Conservation (phyloP, 1,284 basidiomycete species). For the Inonotus hispidus region DNA sequence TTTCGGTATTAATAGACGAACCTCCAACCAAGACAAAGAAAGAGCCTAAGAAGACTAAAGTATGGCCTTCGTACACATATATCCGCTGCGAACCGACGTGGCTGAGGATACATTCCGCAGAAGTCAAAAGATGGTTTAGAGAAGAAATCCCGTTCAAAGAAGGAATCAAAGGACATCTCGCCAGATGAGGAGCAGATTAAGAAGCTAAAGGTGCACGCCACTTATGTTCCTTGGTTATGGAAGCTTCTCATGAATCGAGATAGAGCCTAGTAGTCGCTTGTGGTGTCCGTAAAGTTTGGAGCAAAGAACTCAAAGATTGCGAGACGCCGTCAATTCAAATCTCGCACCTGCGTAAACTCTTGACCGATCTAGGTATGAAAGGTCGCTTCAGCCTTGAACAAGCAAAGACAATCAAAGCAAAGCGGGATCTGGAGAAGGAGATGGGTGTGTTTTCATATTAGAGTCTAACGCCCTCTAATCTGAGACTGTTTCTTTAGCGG, state of each 20-base stretch:
- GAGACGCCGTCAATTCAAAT: slow-evolving; percentile 62
- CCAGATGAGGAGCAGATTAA: slow-evolving; percentile 19
- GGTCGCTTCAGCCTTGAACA: slow-evolving; percentile 74
- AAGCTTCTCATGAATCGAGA: neutral
- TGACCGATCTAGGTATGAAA: slow-evolving; percentile 73
- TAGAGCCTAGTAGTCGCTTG: slow-evolving; percentile 72
- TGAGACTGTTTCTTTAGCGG: slow-evolving; percentile 38
- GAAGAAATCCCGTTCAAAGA: slow-evolving; percentile 12
- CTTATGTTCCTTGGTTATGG: neutral
- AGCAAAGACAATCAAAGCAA: slow-evolving; percentile 66
- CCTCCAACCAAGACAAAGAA: slow-evolving; percentile 39
- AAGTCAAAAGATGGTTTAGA: neutral
- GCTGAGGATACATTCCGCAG: neutral
- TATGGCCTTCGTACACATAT: neutral
- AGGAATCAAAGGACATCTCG: slow-evolving; percentile 11
- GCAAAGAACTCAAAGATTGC: slow-evolving; percentile 64
- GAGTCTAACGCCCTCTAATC: neutral
- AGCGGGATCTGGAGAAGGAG: slow-evolving; percentile 73
- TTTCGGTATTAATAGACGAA: slow-evolving; percentile 56
- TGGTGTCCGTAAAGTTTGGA: slow-evolving; percentile 79
- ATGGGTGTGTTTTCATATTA: slow-evolving; percentile 47
- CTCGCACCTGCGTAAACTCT: slow-evolving; percentile 54
- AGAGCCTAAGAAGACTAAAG: slow-evolving; percentile 17
- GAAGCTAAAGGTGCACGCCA: slow-evolving; percentile 17
- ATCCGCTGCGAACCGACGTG: neutral